A percentile compares a stretch with the other conserved stretches of the same genome.
These are phyloP conservation scores for Fistulifera solaris DNA, from an alignment of 108 stramenopile species.

Conservation along the genomic window DNA sequence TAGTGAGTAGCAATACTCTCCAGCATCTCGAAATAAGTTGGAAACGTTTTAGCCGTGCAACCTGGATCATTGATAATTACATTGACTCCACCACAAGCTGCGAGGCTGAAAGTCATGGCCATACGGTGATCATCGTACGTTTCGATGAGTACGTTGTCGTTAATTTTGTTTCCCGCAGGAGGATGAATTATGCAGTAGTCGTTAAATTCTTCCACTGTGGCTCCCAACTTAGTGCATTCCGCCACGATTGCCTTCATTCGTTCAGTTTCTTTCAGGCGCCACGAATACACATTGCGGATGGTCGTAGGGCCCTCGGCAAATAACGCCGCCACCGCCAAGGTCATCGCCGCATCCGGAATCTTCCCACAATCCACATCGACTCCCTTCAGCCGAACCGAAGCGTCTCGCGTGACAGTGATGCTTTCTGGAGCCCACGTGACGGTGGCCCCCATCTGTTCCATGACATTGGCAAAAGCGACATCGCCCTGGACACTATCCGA, in stretches of 20 bases:
- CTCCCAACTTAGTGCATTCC: conserved; percentile 95
- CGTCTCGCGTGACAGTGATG: conserved; percentile 88
- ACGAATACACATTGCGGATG: conserved; percentile 95
- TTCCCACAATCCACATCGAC: conserved; percentile 95
- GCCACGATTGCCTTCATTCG: conserved; percentile 98
- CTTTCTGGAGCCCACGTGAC: conserved; percentile 83
- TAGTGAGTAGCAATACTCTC: conserved; percentile 56
- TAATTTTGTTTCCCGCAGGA: conserved; percentile 68
- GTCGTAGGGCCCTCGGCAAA: conserved; percentile 94
- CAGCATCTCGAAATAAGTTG: conserved; percentile 92
- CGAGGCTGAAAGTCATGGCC: conserved; percentile 96
- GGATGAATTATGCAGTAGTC: conserved; percentile 94
- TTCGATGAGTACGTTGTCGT: conserved; percentile 88
- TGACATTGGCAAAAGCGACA: conserved; percentile 92
- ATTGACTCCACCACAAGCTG: conserved; percentile 92
- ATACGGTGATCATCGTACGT: conserved; percentile 98
- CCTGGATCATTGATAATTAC: conserved; percentile 92
- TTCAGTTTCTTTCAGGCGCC: conserved; percentile 97
- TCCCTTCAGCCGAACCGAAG: conserved; percentile 64
- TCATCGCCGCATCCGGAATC: conserved; percentile 99
- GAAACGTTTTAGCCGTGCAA: conserved; percentile 96
- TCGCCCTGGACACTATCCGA: conserved; percentile 91
- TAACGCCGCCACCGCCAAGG: conserved; percentile 89
- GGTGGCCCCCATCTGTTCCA: conserved; percentile 92
- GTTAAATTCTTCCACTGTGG: conserved; percentile 84